Base-by-base conservation (phyloP, 441 rosid genomes). In the Euphorbia neoarborescens region DNA sequence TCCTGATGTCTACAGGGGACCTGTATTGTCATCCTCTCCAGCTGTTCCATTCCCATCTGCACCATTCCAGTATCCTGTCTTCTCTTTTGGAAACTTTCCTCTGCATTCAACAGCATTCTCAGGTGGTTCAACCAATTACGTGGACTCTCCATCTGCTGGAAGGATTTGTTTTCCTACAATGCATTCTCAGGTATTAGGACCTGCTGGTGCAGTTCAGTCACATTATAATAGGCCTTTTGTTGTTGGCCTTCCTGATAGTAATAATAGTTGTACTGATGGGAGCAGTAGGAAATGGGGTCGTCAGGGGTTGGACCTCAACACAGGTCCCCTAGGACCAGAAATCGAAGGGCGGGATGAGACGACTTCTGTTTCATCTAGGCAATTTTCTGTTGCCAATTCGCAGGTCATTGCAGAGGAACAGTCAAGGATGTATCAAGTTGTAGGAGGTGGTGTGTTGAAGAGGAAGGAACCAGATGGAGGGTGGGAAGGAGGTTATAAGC, bases 391-490 rank as follows among this genome's bases (percentile, higher is more conserved):
- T 53, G 59, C 80, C 65, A 73, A 57, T 70, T 64, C 85, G 12
- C 82, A 70, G 34, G 69, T 66, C 67, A 66, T 74, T 17, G 37
- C 75, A 7, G 84, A 80, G 68, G 85, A 84, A 64, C 83, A 80
- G 44, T 60, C 69, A 14, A 82, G 77, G 77, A 75, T 78, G 73
- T 84, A 65, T 71, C 79, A 79, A 57, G 56, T 59, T 25, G 68
- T 72, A 15, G 73, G 76, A 11, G 73, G 78, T n/a, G 46, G 75
- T 28, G 68, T 78, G 5, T 71, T 77, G 34, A 82, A 84, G 71
- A 75, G 84, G 62, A 84, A 84, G 80, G 87, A 82, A 51, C 87
- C 87, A 37, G 87, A 84, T 24, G 78, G 81, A 11, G 77, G 81
- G 46, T 82, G 85, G 87, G 85, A 84, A 67, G 57, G 85, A 67